Evolutionary conservation across 83 land plant genomes (phyloP).

Genomic region (Picea abies): DNA sequence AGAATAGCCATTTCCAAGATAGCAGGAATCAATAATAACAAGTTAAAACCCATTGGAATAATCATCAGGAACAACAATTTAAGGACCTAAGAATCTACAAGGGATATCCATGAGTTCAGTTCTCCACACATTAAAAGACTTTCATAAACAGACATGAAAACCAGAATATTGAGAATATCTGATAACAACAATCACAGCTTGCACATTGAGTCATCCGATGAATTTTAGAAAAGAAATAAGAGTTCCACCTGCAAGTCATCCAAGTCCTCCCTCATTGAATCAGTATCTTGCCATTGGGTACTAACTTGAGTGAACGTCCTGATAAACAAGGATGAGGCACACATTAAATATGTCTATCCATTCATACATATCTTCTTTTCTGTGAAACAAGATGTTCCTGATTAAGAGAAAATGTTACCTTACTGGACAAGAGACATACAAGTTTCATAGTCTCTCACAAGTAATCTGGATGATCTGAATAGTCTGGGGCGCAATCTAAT

Average conservation of each 20-base stretch:
- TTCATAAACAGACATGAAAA: background rate
- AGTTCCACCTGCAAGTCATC: slow-evolving; percentile 91
- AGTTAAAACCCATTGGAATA: background rate
- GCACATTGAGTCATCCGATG: background rate
- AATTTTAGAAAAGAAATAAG: background rate
- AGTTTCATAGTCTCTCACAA: too few species aligned
- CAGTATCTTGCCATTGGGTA: slow-evolving; percentile 95
- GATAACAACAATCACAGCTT: background rate
- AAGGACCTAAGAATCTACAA: background rate
- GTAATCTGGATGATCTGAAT: too few species aligned
- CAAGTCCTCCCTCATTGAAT: slow-evolving; percentile 96
- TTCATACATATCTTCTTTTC: too few species aligned
- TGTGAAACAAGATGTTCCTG: too few species aligned
- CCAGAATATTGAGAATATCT: background rate
- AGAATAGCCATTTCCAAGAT: background rate
- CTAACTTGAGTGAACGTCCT: slow-evolving; percentile 99
- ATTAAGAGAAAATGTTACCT: too few species aligned
- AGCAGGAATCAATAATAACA: background rate
- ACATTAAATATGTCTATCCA: slow-evolving; percentile 10
- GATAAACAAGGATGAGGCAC: slow-evolving; percentile 22
- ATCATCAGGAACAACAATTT: background rate
- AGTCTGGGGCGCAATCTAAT: background rate
- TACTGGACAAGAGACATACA: too few species aligned
- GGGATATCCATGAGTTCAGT: background rate
- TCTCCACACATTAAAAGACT: slow-evolving; percentile 6